A percentile compares a stretch with the other conserved stretches of the same genome.
Evolutionary conservation across 192 early-diverging fungal species (phyloP).

Genomic region (Linnemannia elongata): DNA sequence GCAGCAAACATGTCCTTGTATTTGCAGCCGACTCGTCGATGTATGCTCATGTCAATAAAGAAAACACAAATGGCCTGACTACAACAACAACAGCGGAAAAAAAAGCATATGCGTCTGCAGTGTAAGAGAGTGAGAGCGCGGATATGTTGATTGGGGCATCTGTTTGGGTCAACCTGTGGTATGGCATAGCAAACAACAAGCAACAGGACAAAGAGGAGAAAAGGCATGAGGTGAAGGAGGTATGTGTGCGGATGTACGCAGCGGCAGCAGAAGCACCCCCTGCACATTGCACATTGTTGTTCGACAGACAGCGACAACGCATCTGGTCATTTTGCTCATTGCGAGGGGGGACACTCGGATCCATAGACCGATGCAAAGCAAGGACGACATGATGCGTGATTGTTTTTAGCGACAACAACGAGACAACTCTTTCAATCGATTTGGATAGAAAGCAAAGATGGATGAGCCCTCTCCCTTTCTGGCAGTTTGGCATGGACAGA

Average conservation of each 20-base stretch:
- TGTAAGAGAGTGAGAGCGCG: neutral
- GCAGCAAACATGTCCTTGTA: too few relatives aligned
- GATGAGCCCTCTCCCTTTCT: too few relatives aligned
- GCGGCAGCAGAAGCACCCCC: neutral
- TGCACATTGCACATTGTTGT: neutral
- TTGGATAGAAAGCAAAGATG: too few relatives aligned
- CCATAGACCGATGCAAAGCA: neutral
- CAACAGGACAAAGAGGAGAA: neutral
- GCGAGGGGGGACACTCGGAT: neutral
- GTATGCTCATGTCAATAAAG: too few relatives aligned
- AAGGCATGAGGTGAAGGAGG: neutral
- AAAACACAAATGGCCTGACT: neutral
- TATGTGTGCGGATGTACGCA: neutral
- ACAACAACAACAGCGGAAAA: neutral
- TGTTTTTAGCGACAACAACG: too few relatives aligned
- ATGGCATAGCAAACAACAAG: neutral
- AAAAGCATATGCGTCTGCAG: too few relatives aligned
- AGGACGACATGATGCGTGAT: neutral
- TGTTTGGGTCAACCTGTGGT: neutral
- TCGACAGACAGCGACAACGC: neutral
- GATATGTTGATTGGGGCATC: neutral
- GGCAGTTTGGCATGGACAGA: too few relatives aligned
- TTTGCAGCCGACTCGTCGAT: too few relatives aligned
- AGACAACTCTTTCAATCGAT: too few relatives aligned
- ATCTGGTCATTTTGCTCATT: neutral